These are phyloP conservation scores for Sarocladiaceae sp. DNA, from an alignment of 2,329 filamentous ascomycete species.

Conservation along the genomic window DNA sequence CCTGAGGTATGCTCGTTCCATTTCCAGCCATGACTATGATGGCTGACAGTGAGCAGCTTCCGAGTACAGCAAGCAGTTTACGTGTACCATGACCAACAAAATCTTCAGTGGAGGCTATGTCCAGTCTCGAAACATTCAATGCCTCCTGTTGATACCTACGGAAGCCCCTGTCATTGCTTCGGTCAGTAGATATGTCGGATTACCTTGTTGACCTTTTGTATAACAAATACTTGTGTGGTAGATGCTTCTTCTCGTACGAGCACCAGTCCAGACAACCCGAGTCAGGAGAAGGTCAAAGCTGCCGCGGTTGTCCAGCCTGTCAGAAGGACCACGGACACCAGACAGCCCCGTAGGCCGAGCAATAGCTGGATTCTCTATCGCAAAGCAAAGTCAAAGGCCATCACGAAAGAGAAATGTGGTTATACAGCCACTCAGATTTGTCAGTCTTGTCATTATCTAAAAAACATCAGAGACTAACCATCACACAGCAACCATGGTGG, in stretches of 20 bases:
- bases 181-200: conserved; percentile 16
- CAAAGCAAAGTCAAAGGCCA: conserved; percentile 18
- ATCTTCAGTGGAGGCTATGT: conserved; percentile 21
- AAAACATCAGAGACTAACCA: neutral
- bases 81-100: conserved; percentile 18
- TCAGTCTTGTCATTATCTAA: too few relatives aligned
- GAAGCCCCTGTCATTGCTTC: neutral
- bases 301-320: too few relatives aligned
- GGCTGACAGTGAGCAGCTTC: neutral
- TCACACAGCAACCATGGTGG: conserved; percentile 20
- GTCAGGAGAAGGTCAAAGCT: too few relatives aligned
- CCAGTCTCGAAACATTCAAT: conserved; percentile 14
- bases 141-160: neutral
- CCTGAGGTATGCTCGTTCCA: conserved; percentile 19
- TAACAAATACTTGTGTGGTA: too few relatives aligned
- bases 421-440: conserved; percentile 24
- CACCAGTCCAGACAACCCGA: too few relatives aligned
- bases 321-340: too few relatives aligned
- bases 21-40: too few relatives aligned
- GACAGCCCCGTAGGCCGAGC: too few relatives aligned
- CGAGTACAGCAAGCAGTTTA: conserved; percentile 20
- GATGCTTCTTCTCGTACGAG: too few relatives aligned
- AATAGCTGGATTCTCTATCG: conserved; percentile 30
- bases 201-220: too few relatives aligned
- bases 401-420: conserved; percentile 17